Base-by-base conservation (phyloP, 2,329 filamentous ascomycete genomes). In the Colletotrichum tropicale region DNA sequence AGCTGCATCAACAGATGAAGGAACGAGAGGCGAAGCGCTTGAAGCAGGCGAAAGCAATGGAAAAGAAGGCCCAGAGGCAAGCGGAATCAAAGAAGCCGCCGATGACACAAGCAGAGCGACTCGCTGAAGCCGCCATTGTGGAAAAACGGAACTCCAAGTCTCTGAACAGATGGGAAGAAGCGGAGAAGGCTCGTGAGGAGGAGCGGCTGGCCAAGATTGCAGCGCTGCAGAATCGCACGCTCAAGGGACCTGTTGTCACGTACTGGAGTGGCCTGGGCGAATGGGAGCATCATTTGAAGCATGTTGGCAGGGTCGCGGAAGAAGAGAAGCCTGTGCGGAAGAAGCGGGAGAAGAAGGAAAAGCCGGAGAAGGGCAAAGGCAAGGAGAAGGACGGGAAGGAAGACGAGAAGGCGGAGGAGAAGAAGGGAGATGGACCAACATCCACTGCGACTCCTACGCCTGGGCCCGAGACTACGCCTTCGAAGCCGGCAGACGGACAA, bases 201-300 rank as follows among this genome's bases (percentile, higher is more conserved):
- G 94, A 98, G 81, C 91, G 96, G 76, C 91, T 92, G 78, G 94
- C 93, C 55, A 96, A 94, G 85, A 88, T 98, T 64, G 96, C 96
- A 52, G 97, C 96, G 16, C 88, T 98, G 79, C 94, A 98, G 80
- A 95, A 96, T 82, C 92, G 96, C 65, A 95, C 94, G 66, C 89
- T 98, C 10, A 93, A 96, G 70, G 97, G 97, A 0, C 95, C 97
- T 0, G 95, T 98, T 13, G 93, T 98, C 56, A 95, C 95, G 3
- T 96, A 94, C 84, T 98, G 96, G 94, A 98, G 96, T 83, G 97
- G 96, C n/a, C 91, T 95, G 77, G 94, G 94, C 38, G 92, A 95
- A 80, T 96, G 95, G 90, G 89, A 93, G 71, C 93, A 95, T 80
- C 94, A 93, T 82, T 87, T 96, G 81, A 93, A 91, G 81, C 90